Evolutionary conservation across 2,329 filamentous ascomycete species (phyloP).

Genomic region (Penicillium sclerotigenum): DNA sequence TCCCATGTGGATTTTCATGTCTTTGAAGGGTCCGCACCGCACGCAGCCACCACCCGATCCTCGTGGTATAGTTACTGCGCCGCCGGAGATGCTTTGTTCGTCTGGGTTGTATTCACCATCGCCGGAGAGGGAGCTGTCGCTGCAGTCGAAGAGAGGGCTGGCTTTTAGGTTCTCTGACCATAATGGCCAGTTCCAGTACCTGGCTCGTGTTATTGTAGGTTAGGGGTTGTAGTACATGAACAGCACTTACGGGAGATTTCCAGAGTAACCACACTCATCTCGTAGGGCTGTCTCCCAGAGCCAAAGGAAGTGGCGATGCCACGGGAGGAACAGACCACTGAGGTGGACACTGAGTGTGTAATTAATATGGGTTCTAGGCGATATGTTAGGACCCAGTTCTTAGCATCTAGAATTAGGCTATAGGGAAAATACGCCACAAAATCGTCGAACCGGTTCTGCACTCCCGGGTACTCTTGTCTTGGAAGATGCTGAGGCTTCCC

Average conservation of each 20-base stretch:
- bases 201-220: constrained; percentile 1
- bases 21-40: constrained; percentile 36
- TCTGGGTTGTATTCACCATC: constrained; percentile 40
- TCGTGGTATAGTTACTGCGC: constrained; percentile 40
- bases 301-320: constrained; percentile 34
- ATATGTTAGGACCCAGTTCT: neutral
- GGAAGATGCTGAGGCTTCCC: constrained; percentile 17
- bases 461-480: constrained; percentile 22
- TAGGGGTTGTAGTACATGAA: neutral
- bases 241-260: constrained; percentile 21
- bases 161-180: constrained; percentile 36
- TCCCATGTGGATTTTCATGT: constrained; percentile 33
- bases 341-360: constrained; percentile 26
- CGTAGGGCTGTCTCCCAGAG: constrained; percentile 31
- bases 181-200: constrained; percentile 49
- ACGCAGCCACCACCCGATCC: constrained; percentile 41
- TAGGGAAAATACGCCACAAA: constrained; percentile 27
- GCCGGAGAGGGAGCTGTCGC: constrained; percentile 44
- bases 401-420: neutral
- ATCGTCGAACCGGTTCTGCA: constrained; percentile 27
- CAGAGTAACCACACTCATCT: constrained; percentile 37
- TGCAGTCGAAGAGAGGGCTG: constrained; percentile 50
- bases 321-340: constrained; percentile 27
- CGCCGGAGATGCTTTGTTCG: constrained; percentile 24
- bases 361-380: constrained; percentile 24